Evolutionary conservation across 306 rosid species (phyloP).

Genomic region (Vigna hirtella): DNA sequence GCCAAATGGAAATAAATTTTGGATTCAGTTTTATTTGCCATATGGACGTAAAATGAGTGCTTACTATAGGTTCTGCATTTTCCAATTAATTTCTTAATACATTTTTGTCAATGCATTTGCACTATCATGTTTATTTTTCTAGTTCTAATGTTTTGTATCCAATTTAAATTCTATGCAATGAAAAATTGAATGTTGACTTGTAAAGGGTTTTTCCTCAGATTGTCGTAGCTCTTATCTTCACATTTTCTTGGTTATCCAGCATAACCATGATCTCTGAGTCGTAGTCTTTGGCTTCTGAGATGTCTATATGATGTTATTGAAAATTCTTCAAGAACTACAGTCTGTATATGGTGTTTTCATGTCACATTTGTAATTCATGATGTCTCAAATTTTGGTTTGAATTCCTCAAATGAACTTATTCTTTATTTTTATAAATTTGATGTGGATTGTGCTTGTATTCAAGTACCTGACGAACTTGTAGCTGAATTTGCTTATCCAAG

Average conservation of each 20-base stretch:
- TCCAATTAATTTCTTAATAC: not conserved
- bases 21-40: conserved; percentile 11
- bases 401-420: not conserved
- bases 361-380: conserved; percentile 10
- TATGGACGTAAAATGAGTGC: not conserved
- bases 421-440: conserved; percentile 14
- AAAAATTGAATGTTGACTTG: not conserved
- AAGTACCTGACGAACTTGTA: conserved; percentile 99
- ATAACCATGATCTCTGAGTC: not conserved
- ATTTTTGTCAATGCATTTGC: not conserved
- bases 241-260: conserved; percentile 15
- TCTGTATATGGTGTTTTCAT: conserved; percentile 2
- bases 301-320: conserved; percentile 2
- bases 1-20: not conserved
- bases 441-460: conserved; percentile 44
- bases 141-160: conserved; percentile 16
- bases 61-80: not conserved
- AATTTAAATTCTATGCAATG: conserved; percentile 15
- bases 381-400: conserved; percentile 5
- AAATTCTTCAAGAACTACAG: conserved; percentile 18
- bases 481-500: conserved; percentile 91
- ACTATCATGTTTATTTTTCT: not conserved
- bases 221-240: not conserved
- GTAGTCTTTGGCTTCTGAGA: conserved; percentile 10
- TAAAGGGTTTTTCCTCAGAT: not conserved